Conservation (phyloP, 495 filamentous ascomycete species). For the Haplographium delicatum region DNA sequence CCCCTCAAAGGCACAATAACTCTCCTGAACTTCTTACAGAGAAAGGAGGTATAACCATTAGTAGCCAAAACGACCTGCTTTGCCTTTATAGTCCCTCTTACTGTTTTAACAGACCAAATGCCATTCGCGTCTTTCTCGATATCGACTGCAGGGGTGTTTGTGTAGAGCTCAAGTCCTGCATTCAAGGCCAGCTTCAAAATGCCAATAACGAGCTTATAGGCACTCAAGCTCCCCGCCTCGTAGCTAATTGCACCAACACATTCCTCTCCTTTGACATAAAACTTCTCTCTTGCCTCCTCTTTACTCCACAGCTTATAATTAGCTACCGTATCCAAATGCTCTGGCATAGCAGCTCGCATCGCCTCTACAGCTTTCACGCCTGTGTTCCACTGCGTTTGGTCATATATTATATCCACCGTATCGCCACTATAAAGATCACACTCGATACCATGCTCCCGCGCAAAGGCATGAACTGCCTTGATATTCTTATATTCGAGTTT, state of each 20-base stretch:
- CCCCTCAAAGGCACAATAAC: conserved; percentile 61
- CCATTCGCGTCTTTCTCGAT: conserved; percentile 27
- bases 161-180: conserved; percentile 54
- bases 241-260: conserved; percentile 49
- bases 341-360: conserved; percentile 38
- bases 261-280: conserved; percentile 33
- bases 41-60: conserved; percentile 62
- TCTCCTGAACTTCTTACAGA: conserved; percentile 52
- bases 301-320: conserved; percentile 39
- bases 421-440: conserved; percentile 46
- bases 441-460: conserved; percentile 40
- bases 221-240: conserved; percentile 56
- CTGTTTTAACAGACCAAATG: conserved; percentile 41
- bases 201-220: conserved; percentile 59
- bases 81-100: conserved; percentile 48
- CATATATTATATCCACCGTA: conserved; percentile 56
- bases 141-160: conserved; percentile 49
- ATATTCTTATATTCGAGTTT: conserved; percentile 54
- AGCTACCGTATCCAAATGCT: conserved; percentile 34
- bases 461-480: conserved; percentile 47
- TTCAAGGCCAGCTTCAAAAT: conserved; percentile 48
- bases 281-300: conserved; percentile 42
- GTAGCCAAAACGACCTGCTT: conserved; percentile 59
- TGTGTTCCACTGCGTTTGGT: conserved; percentile 38
- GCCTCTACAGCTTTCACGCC: conserved; percentile 36